These are phyloP conservation scores for Trichosporon ovoides DNA, from an alignment of 1,284 basidiomycete species.

Conservation along the genomic window DNA sequence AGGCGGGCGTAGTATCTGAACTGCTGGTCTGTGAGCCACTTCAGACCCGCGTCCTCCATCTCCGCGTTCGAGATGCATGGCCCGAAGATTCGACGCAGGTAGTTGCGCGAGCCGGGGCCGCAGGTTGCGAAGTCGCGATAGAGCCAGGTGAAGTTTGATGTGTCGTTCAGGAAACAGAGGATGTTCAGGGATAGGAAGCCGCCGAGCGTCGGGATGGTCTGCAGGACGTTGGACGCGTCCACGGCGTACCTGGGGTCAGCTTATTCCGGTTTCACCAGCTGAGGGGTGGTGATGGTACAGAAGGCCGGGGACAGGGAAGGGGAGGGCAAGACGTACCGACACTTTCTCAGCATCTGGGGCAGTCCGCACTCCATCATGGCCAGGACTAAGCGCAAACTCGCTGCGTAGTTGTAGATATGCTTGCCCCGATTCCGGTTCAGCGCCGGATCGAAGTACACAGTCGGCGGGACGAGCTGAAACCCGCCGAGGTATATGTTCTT, in stretches of 20 bases:
- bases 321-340: conserved; percentile 10
- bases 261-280: no score
- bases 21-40: conserved; percentile 36
- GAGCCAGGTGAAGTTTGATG: conserved; percentile 16
- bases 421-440: conserved; percentile 12
- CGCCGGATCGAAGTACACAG: conserved; percentile 23
- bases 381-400: conserved; percentile 27
- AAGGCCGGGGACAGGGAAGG: no score
- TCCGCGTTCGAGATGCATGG: conserved; percentile 20
- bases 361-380: conserved; percentile 27
- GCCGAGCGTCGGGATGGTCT: conserved; percentile 29
- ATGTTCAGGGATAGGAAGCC: conserved; percentile 29
- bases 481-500: conserved; percentile 26
- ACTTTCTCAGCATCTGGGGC: conserved; percentile 17
- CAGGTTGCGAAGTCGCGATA: conserved; percentile 33
- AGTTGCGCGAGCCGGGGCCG: conserved; percentile 28
- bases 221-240: conserved; percentile 27
- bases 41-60: conserved; percentile 31
- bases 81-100: conserved; percentile 28
- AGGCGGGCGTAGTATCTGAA: conserved; percentile 30
- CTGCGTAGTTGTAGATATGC: conserved; percentile 24
- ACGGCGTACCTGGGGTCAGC: conserved; percentile 17
- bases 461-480: conserved; percentile 37
- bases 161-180: conserved; percentile 27
- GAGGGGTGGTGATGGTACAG: no score